phyloP scores from a whole-genome alignment of 352 stramenopile genomes.

The Phytophthora pisi region DNA sequence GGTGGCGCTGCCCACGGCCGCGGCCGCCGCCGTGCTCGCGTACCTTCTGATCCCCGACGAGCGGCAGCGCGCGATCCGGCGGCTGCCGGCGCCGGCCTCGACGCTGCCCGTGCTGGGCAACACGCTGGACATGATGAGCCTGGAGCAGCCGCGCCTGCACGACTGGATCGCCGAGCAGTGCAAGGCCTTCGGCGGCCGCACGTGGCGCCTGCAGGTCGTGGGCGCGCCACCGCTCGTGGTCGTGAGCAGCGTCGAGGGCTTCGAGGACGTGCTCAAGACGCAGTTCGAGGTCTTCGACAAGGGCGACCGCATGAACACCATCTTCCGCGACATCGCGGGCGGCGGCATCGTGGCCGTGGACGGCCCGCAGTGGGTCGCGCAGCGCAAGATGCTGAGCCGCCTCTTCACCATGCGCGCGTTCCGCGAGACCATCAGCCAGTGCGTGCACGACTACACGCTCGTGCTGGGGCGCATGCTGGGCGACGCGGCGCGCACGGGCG shows the following conservation, averaged over 20 bases:
- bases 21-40: conserved; percentile 28
- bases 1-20: conserved; percentile 17
- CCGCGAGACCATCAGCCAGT: conserved; percentile 41
- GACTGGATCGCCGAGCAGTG: conserved; percentile 57
- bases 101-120: conserved; percentile 54
- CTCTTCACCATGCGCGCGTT: conserved; percentile 71
- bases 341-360: conserved; percentile 65
- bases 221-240: conserved; percentile 47
- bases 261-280: conserved; percentile 54
- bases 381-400: conserved; percentile 80
- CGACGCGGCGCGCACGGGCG: conserved; percentile 15
- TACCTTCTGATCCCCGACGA: conserved; percentile 35
- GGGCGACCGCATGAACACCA: conserved; percentile 44
- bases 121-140: conserved; percentile 45
- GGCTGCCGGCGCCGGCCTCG: conserved; percentile 35
- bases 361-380: conserved; percentile 48
- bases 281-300: conserved; percentile 81
- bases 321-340: conserved; percentile 55
- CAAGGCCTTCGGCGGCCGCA: conserved; percentile 38
- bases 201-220: conserved; percentile 45
- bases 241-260: conserved; percentile 39
- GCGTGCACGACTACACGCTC: conserved; percentile 47
- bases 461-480: conserved; percentile 34
- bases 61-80: conserved; percentile 29
- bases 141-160: conserved; percentile 48